These are phyloP conservation scores for Melocanna baccifera DNA, from an alignment of 176 grass and related monocot species.

Conservation along the genomic window DNA sequence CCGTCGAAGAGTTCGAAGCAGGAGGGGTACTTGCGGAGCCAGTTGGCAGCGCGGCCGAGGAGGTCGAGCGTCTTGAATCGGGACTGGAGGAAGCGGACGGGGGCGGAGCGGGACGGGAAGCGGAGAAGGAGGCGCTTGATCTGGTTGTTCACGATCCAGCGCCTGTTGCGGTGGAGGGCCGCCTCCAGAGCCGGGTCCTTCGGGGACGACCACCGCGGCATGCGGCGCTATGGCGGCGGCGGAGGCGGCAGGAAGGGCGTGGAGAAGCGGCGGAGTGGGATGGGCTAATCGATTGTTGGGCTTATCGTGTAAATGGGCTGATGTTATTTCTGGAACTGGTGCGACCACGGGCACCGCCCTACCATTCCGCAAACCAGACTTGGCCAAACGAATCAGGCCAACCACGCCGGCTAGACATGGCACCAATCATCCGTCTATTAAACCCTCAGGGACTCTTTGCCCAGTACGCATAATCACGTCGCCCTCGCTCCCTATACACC, in stretches of 20 bases:
- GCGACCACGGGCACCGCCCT: no score
- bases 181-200: slow-evolving; percentile 75
- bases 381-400: no score
- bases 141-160: slow-evolving; percentile 94
- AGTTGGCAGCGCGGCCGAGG: slow-evolving; percentile 78
- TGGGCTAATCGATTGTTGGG: neutral
- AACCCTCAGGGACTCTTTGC: no score
- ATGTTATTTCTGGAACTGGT: no score
- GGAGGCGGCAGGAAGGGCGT: neutral
- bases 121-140: slow-evolving; percentile 86
- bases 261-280: neutral
- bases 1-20: slow-evolving; percentile 63
- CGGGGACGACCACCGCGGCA: slow-evolving; percentile 73
- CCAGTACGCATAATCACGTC: no score
- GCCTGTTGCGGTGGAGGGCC: slow-evolving; percentile 71
- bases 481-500: no score
- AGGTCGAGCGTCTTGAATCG: slow-evolving; percentile 77
- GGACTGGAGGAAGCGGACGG: slow-evolving; percentile 76
- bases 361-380: no score
- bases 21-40: slow-evolving; percentile 90
- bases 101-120: slow-evolving; percentile 54
- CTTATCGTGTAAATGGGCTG: neutral
- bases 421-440: rapidly evolving
- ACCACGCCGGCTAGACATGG: rapidly evolving
- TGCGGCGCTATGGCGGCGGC: slow-evolving; percentile 27